Conservation (phyloP, 2,329 filamentous ascomycete genomes). For the Fusarium poae region DNA sequence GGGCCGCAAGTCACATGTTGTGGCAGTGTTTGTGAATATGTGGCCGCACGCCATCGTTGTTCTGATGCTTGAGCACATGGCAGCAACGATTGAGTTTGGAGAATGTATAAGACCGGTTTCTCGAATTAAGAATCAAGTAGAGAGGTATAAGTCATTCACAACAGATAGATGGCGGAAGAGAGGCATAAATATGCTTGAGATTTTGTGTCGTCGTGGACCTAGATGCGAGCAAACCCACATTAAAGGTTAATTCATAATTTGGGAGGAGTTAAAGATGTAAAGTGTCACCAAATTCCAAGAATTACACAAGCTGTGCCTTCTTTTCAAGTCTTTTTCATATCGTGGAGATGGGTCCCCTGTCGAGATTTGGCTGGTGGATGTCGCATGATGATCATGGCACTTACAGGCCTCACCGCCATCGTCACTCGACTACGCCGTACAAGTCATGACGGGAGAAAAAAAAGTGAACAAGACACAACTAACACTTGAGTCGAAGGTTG, state of each 20-base stretch:
- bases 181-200: background rate
- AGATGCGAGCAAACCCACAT: constrained; percentile 12
- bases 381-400: constrained; percentile 44
- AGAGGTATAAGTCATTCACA: background rate
- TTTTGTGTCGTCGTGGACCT: constrained; percentile 2
- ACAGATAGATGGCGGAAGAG: background rate
- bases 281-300: constrained; percentile 17
- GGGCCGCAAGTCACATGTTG: constrained; percentile 14
- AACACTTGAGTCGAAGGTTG: background rate
- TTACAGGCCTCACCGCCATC: constrained; percentile 36
- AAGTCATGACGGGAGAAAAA: constrained; percentile 4
- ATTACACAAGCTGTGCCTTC: constrained; percentile 21
- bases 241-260: constrained; percentile 7
- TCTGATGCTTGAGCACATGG: constrained; percentile 46
- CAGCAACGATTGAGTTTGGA: constrained; percentile 10
- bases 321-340: constrained; percentile 12
- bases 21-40: constrained; percentile 34
- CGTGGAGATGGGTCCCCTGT: constrained; percentile 38
- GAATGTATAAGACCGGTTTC: background rate
- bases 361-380: constrained; percentile 26
- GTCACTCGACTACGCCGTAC: constrained; percentile 31
- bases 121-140: background rate
- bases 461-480: constrained; percentile 3
- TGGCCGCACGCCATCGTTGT: constrained; percentile 50
- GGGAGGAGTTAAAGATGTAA: background rate